Percentiles rank a stretch among this genome's conserved stretches.
Evolutionary conservation across 306 rosid genomes (phyloP).

Genomic region (Vicia villosa): DNA sequence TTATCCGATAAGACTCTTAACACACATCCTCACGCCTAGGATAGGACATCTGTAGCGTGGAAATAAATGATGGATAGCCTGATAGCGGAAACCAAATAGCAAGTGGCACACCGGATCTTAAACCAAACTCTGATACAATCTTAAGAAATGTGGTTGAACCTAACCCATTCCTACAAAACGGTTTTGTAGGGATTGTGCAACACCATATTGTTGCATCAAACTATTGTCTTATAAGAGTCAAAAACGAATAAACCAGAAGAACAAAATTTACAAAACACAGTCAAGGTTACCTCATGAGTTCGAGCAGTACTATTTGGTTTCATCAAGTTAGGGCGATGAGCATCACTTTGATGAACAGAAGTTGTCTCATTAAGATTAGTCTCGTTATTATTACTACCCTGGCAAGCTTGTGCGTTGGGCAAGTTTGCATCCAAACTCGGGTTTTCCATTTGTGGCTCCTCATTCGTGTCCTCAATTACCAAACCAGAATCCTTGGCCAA

Average conservation of each 20-base stretch:
- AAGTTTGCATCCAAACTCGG: too few species aligned
- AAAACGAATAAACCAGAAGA: slow-evolving; percentile 19
- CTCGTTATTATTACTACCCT: slow-evolving; percentile 15
- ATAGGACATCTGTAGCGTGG: too few species aligned
- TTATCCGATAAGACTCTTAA: too few species aligned
- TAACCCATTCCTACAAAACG: too few species aligned
- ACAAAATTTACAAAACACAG: neutral
- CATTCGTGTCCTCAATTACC: neutral
- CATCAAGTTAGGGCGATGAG: slow-evolving; percentile 47
- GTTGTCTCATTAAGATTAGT: slow-evolving; percentile 20
- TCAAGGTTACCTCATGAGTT: slow-evolving; percentile 52
- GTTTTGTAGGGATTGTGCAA: too few species aligned
- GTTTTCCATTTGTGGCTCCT: too few species aligned
- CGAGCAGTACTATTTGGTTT: slow-evolving; percentile 51
- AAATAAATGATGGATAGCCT: too few species aligned
- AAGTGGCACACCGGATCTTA: too few species aligned
- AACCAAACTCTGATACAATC: too few species aligned
- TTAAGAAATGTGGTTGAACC: too few species aligned
- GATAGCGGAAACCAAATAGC: too few species aligned
- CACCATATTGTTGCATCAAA: neutral
- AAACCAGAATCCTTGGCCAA: neutral
- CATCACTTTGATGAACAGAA: slow-evolving; percentile 24
- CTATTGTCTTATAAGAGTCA: neutral
- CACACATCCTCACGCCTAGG: too few species aligned
- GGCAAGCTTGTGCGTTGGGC: slow-evolving; percentile 30